Evolutionary conservation across 192 early-diverging fungal species (phyloP), one percentile per base, ranked within the genome.

Genomic region (Linnemannia schmuckeri): DNA sequence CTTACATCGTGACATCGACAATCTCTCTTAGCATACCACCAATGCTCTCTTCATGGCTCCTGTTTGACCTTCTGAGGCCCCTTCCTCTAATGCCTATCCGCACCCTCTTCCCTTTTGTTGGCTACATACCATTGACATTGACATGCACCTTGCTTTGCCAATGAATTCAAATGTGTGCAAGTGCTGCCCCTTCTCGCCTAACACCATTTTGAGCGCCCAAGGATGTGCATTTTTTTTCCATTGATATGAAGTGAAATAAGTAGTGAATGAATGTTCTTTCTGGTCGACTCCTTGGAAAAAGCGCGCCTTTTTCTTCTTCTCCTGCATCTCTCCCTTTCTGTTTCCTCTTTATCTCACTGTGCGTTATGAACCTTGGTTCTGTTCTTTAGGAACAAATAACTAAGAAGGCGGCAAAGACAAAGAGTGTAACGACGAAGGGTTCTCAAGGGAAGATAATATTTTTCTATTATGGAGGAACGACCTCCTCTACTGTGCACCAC

Each of bases 401-500:
- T 24, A 47, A 42, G 27, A n/a, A 49, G 72, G 1, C 6, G 17
- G 10, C 22, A 61, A 61, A 61, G 13, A 15, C 12, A 10, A 33
- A 22, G 18, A 6, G 18, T 52, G 54, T 17, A 20, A 61, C 38
- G 74, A 75, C 61, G 22, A 27, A 42, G 30, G 22, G 30, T 40
- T 1, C 38, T 17, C 41, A 66, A 61, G 37, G n/a, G 46, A 27
- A 12, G 17, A 18, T 10, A 38, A 35, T 70, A 22, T 12, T 44
- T 30, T 35, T 66, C 61, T 35, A 66, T 33, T 72, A 33, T 57
- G n/a, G 75, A 76, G 81, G 81, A 82, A 46, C 17, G 30, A 63
- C 8, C 66, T 76, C 81, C 81, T 82, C 81, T 82, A 82, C 54
- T 75, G 44, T 52, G 49, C 49, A 74, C 55, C 72, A 57, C 73